A percentile compares a stretch with the other conserved stretches of the same genome.
Evolutionary conservation across 495 filamentous ascomycete genomes (phyloP).

Genomic region (Astrocystis sublimbata): DNA sequence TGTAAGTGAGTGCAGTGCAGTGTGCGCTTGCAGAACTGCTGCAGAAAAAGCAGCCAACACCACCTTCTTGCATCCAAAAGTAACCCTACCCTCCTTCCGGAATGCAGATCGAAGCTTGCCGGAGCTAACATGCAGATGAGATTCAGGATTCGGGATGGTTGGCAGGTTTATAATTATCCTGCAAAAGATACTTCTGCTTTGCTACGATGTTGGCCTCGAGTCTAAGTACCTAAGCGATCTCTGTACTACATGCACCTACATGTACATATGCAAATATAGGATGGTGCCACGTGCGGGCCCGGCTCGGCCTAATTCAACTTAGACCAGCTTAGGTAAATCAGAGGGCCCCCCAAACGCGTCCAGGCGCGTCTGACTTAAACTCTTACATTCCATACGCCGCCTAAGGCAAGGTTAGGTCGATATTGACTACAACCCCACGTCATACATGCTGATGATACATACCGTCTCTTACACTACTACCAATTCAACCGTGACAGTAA

Average conservation of each 20-base stretch:
- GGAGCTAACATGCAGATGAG: neutral
- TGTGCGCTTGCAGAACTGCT: conserved; percentile 6
- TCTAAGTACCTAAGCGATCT: no score
- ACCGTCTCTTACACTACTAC: neutral
- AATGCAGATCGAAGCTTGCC: neutral
- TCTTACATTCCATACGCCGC: neutral
- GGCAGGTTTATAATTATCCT: no score
- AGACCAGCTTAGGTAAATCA: neutral
- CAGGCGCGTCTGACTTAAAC: neutral
- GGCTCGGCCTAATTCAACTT: neutral
- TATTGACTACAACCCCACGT: conserved; percentile 1
- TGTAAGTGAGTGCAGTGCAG: neutral
- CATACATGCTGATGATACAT: neutral
- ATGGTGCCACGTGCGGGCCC: conserved; percentile 3
- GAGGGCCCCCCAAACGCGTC: neutral
- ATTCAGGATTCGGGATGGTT: no score
- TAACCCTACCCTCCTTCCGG: neutral
- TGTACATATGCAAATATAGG: no score
- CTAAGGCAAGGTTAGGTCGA: neutral
- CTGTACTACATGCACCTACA: no score
- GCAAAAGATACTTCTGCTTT: no score
- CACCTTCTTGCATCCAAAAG: neutral
- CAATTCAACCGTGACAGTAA: neutral
- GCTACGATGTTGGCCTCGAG: no score
- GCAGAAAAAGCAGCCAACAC: no score